A percentile compares a stretch with the other conserved stretches of the same genome.
phyloP scores from a whole-genome alignment of 1,284 basidiomycete genomes.

The Kwoniella shivajii region DNA sequence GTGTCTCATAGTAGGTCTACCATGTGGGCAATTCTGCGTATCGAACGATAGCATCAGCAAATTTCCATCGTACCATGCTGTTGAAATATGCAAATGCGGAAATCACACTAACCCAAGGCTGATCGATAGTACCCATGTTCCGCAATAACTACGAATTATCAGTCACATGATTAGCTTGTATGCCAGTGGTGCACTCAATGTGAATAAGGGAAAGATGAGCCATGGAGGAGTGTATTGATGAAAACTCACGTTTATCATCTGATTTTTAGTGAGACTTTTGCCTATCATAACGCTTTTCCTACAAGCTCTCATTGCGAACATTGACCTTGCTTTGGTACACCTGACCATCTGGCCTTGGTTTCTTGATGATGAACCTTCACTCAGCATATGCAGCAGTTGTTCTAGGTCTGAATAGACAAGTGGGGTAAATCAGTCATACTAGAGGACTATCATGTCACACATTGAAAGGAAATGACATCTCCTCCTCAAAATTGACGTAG shows the following conservation, averaged over 20 bases:
- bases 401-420: slow-evolving; percentile 72
- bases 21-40: slow-evolving; percentile 84
- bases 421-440: not conserved
- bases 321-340: slow-evolving; percentile 87
- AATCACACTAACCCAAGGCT: slow-evolving; percentile 79
- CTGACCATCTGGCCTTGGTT: slow-evolving; percentile 77
- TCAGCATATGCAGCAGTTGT: slow-evolving; percentile 83
- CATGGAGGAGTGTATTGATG: not conserved
- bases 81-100: too few relatives aligned
- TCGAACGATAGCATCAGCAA: too few relatives aligned
- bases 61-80: too few relatives aligned
- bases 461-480: too few relatives aligned
- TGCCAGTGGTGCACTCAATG: not conserved
- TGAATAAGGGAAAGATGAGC: not conserved
- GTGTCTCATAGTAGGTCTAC: slow-evolving; percentile 93
- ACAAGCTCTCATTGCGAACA: slow-evolving; percentile 97
- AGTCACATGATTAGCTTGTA: not conserved
- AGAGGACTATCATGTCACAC: too few relatives aligned
- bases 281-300: slow-evolving; percentile 96
- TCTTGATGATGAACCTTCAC: slow-evolving; percentile 62
- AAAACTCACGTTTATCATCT: slow-evolving; percentile 74
- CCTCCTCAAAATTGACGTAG: too few relatives aligned
- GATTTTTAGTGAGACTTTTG: slow-evolving; percentile 70
- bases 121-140: slow-evolving; percentile 95
- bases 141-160: slow-evolving; percentile 87